Evolutionary conservation across 257 asterid genomes (phyloP), one percentile per base, ranked within the genome.

Genomic region (Striga asiatica): DNA sequence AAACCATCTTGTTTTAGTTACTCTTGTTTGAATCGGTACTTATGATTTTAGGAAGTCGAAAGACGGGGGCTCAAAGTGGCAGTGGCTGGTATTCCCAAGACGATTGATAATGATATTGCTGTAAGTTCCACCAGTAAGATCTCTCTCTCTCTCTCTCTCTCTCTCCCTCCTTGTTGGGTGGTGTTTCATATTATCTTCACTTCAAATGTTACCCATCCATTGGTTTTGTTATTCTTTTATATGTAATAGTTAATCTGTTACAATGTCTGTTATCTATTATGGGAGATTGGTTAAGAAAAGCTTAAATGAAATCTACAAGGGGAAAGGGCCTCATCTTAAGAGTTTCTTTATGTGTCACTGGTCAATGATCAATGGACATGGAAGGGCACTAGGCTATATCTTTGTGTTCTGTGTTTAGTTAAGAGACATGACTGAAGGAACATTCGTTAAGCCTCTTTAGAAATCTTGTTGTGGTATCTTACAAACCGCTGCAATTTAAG

Each of bases 81-180:
- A 67, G 95, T 89, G 6, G 96, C 94, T 70, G 98, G 98, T 62
- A 83, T 89, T 61, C 98, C 96, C 35, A 89, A 89, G 81, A 89
- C 98, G 23, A 86, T 89, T 50, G 98, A 89, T 71, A 89, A 89
- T 79, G 97, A 89, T 67, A 89, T 89, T 57, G 85, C 85, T 42
- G 97, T 85, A 79, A 83, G 89, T 74, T 63, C 49, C 53, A 9
- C 61, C 48, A 5, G 28, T 45, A 19, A 27, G 39, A 59, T 65
- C 58, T 52, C 58, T 47, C 35, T 52, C 58, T 47, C 35, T 65
- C 58, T 52, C 58, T 47, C 35, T 65, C 58, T 52, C 58, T 47
- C 35, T n/a, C n/a, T n/a, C n/a, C n/a, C n/a, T 66, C 50, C 12
- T 0, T 54, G n/a, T 35, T 20, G 34, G 25, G 50, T 42, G 43